These are phyloP conservation scores for Oidiodendron maius DNA, from an alignment of 495 filamentous ascomycete genomes.

Conservation along the genomic window DNA sequence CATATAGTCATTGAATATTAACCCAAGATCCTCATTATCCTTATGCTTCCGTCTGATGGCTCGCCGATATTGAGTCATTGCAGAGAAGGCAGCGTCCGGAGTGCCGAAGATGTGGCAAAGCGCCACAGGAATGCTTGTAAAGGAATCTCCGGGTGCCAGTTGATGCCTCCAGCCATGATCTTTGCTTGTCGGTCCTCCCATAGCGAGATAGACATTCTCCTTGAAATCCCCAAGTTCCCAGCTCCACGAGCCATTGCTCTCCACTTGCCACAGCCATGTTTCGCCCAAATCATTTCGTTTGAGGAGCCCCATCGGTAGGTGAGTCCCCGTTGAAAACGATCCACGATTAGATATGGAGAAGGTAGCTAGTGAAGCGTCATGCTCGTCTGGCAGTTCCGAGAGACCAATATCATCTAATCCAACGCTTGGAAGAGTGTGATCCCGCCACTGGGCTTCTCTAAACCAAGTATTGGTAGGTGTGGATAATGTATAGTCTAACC, in stretches of 20 bases:
- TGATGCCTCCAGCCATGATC: background rate
- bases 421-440: no score
- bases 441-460: no score
- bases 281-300: background rate
- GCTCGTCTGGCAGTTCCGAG: no score
- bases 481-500: no score
- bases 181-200: background rate
- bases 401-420: no score
- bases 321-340: background rate
- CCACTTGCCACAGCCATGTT: slow-evolving; percentile 4
- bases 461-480: no score
- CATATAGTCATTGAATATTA: no score
- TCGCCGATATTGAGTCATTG: no score
- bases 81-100: background rate
- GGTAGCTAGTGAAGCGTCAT: no score
- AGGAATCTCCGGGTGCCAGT: background rate
- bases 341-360: background rate
- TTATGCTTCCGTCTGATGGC: no score
- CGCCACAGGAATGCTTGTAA: background rate
- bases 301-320: background rate
- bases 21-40: no score
- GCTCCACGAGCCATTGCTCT: slow-evolving; percentile 2
- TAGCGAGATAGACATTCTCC: slow-evolving; percentile 2
- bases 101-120: background rate
- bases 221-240: slow-evolving; percentile 2